These are phyloP conservation scores for Termitomyces eurrhizus DNA, from an alignment of 768 basidiomycete species.

Conservation along the genomic window DNA sequence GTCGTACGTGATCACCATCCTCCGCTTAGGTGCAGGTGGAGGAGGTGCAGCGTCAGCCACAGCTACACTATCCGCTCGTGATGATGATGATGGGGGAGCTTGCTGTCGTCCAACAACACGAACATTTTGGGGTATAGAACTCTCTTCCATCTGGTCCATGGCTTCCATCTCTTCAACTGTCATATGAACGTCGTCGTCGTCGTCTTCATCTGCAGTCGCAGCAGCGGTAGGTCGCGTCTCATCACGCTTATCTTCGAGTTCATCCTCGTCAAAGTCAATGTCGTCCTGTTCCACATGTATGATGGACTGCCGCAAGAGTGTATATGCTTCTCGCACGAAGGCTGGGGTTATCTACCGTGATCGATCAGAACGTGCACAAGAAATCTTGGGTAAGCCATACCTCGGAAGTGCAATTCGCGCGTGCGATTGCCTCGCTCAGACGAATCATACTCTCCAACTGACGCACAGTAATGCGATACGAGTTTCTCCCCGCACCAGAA, in stretches of 20 bases:
- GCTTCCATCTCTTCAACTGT: slow-evolving; percentile 56
- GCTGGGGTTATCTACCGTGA: slow-evolving; percentile 80
- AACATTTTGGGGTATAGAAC: slow-evolving; percentile 34
- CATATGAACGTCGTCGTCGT: slow-evolving; percentile 57
- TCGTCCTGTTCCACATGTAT: slow-evolving; percentile 99
- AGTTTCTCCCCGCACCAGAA: slow-evolving; percentile 82
- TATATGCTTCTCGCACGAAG: slow-evolving; percentile 95
- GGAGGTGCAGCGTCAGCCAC: slow-evolving; percentile 32
- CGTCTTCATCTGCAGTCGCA: slow-evolving; percentile 27
- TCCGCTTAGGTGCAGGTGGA: slow-evolving; percentile 54
- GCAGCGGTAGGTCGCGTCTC: slow-evolving; percentile 30
- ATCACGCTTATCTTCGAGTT: slow-evolving; percentile 54
- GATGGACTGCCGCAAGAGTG: slow-evolving; percentile 91
- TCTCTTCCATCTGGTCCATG: slow-evolving; percentile 46
- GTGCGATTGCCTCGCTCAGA: slow-evolving; percentile 92
- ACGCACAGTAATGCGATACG: slow-evolving; percentile 96
- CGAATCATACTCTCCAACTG: slow-evolving; percentile 99
- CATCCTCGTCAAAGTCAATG: slow-evolving; percentile 95
- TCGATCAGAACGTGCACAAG: neutral
- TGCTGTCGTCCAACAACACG: slow-evolving; percentile 27
- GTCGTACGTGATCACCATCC: slow-evolving; percentile 95
- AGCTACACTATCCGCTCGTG: slow-evolving; percentile 33
- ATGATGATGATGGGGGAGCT: slow-evolving; percentile 33
- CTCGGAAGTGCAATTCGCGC: slow-evolving; percentile 95
- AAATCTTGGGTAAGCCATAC: slow-evolving; percentile 33